phyloP scores from a whole-genome alignment of 1,284 basidiomycete genomes.

The Veloboletus limbatus region DNA sequence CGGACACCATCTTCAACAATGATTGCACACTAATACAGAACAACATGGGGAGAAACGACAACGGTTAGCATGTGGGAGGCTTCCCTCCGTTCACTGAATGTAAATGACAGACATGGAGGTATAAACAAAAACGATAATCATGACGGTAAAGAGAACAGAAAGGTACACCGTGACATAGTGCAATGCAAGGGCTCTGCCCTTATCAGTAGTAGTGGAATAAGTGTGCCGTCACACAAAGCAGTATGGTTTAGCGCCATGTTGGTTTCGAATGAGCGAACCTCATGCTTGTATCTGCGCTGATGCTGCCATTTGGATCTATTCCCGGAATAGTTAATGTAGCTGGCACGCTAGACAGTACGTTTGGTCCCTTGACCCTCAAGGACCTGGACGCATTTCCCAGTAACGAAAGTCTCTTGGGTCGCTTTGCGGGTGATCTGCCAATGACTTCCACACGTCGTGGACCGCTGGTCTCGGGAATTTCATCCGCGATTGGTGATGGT shows the following conservation, averaged over 20 bases:
- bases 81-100: constrained; percentile 11
- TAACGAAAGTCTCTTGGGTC: constrained; percentile 60
- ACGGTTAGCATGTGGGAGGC: constrained; percentile 23
- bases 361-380: constrained; percentile 29
- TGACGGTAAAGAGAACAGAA: constrained; percentile 10
- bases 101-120: constrained; percentile 14
- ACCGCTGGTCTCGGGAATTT: constrained; percentile 31
- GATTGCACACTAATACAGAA: constrained; percentile 23
- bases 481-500: constrained; percentile 43
- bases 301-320: constrained; percentile 29
- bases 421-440: constrained; percentile 59
- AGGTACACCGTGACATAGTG: constrained; percentile 17
- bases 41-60: constrained; percentile 25
- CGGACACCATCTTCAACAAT: background rate
- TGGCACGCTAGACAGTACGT: constrained; percentile 15
- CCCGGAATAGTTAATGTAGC: constrained; percentile 21
- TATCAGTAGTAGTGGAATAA: constrained; percentile 9
- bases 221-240: background rate
- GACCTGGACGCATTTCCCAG: constrained; percentile 35
- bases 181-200: constrained; percentile 19
- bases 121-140: constrained; percentile 22
- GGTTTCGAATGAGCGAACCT: constrained; percentile 23
- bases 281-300: constrained; percentile 26
- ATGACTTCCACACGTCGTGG: constrained; percentile 42
- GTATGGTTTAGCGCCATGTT: constrained; percentile 26